These are phyloP conservation scores for Dipteronia dyeriana DNA, from an alignment of 345 rosid species.

Conservation along the genomic window DNA sequence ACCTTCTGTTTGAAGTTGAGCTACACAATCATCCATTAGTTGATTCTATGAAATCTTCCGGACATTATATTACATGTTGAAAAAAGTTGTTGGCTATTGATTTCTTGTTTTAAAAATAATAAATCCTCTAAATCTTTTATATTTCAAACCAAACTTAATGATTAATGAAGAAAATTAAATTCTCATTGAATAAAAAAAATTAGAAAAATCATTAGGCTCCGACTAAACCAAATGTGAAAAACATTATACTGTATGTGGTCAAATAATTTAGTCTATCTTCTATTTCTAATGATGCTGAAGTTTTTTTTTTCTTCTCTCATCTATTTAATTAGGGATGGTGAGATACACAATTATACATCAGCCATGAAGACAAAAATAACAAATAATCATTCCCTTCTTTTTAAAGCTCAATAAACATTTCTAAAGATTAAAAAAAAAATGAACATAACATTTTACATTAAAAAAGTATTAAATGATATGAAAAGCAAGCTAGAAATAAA, in stretches of 20 bases:
- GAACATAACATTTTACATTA: neutral
- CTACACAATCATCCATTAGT: neutral
- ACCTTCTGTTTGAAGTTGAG: neutral
- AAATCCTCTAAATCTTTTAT: neutral
- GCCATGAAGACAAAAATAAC: too few relatives aligned
- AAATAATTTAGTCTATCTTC: neutral
- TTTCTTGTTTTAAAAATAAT: too few relatives aligned
- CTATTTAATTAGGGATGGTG: neutral
- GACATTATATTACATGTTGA: neutral
- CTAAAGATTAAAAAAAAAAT: neutral
- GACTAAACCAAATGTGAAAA: neutral
- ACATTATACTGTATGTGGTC: neutral
- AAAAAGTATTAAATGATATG: neutral
- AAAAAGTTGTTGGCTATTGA: too few relatives aligned
- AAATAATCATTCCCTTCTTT: too few relatives aligned
- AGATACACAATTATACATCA: too few relatives aligned
- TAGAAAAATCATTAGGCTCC: neutral
- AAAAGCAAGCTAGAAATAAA: neutral
- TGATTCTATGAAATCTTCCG: constrained; percentile 16
- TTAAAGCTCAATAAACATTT: neutral
- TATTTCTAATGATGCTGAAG: neutral
- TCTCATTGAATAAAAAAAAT: neutral
- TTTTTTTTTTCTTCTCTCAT: neutral
- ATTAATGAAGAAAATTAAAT: neutral
- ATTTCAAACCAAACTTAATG: constrained; percentile 7